A percentile compares a stretch with the other conserved stretches of the same genome.
These are phyloP conservation scores for Choricystis sp. DNA, from an alignment of 139 green algal species.

Conservation along the genomic window DNA sequence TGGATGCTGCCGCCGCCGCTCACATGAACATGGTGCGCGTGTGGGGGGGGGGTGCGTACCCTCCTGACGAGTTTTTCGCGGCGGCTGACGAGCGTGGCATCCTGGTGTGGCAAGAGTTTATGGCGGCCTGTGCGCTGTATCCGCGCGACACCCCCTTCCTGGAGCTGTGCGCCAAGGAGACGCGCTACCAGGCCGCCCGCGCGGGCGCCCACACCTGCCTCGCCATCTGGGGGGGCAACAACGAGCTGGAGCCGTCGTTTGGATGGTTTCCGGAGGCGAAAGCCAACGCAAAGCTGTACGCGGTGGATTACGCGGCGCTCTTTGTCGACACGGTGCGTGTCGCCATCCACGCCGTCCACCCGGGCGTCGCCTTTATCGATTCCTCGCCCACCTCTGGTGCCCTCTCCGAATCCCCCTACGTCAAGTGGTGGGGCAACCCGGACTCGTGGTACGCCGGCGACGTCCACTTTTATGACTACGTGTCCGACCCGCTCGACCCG, in stretches of 20 bases:
- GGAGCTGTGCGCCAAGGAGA: slow-evolving; percentile 8
- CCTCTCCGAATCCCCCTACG: slow-evolving; percentile 18
- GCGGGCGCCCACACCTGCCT: slow-evolving; percentile 43
- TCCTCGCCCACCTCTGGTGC: slow-evolving; percentile 41
- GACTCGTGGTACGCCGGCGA: slow-evolving; percentile 28
- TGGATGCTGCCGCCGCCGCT: slow-evolving; percentile 24
- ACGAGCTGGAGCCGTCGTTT: slow-evolving; percentile 28
- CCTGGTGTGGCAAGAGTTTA: slow-evolving; percentile 54
- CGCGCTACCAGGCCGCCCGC: slow-evolving; percentile 27
- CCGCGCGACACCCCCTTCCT: slow-evolving; percentile 23
- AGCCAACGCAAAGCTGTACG: slow-evolving; percentile 31
- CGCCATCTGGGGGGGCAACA: slow-evolving; percentile 44
- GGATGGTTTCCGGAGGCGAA: slow-evolving; percentile 21
- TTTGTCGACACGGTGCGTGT: slow-evolving; percentile 33
- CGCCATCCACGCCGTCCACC: slow-evolving; percentile 24
- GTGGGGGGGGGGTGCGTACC: slow-evolving; percentile 38
- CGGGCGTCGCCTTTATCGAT: slow-evolving; percentile 42
- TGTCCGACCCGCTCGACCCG: slow-evolving; percentile 21
- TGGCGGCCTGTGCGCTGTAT: slow-evolving; percentile 37
- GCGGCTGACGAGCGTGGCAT: slow-evolving; percentile 42
- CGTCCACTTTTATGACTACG: slow-evolving; percentile 66
- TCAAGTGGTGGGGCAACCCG: slow-evolving; percentile 38
- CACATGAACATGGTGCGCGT: slow-evolving; percentile 70
- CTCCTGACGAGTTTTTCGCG: slow-evolving; percentile 44
- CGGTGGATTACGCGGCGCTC: slow-evolving; percentile 31